phyloP scores from a whole-genome alignment of 2,329 filamentous ascomycete species.

The Pseudogymnoascus sp. region DNA sequence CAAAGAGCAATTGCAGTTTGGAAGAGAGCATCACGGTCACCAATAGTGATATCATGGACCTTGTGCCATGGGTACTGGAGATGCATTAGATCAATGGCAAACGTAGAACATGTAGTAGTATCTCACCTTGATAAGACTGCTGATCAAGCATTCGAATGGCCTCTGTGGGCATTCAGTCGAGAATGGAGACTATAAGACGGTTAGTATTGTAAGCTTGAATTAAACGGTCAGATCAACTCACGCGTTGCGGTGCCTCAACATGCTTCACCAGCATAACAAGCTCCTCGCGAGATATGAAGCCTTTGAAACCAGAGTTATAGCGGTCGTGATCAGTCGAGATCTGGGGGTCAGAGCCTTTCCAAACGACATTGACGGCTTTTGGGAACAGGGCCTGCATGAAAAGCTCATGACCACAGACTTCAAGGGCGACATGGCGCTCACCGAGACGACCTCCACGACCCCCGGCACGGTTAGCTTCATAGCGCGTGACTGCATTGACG shows the following conservation, averaged over 20 bases:
- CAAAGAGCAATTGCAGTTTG: slow-evolving; percentile 44
- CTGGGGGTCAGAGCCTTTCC: slow-evolving; percentile 41
- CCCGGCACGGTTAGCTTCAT: slow-evolving; percentile 32
- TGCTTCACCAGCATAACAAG: slow-evolving; percentile 57
- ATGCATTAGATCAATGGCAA: not conserved
- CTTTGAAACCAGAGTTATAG: slow-evolving; percentile 47
- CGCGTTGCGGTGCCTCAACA: slow-evolving; percentile 53
- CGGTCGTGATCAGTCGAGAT: slow-evolving; percentile 32
- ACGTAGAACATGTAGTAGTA: not conserved
- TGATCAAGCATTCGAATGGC: slow-evolving; percentile 58
- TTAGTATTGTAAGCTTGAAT: slow-evolving; percentile 6
- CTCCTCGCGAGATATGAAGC: slow-evolving; percentile 55
- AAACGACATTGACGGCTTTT: slow-evolving; percentile 46
- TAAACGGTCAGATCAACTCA: slow-evolving; percentile 34
- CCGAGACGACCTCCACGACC: slow-evolving; percentile 44
- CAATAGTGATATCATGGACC: slow-evolving; percentile 48
- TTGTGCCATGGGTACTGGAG: slow-evolving; percentile 53
- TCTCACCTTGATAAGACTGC: slow-evolving; percentile 37
- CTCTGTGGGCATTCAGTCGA: slow-evolving; percentile 55
- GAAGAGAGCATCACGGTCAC: slow-evolving; percentile 48
- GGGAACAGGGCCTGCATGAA: slow-evolving; percentile 59
- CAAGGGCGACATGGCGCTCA: slow-evolving; percentile 48
- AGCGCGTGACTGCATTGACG: slow-evolving; percentile 43
- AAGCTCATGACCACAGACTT: slow-evolving; percentile 46
- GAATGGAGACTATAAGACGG: slow-evolving; percentile 45